These are phyloP conservation scores for Pyricularia grisea DNA, from an alignment of 2,329 filamentous ascomycete species.

Conservation along the genomic window DNA sequence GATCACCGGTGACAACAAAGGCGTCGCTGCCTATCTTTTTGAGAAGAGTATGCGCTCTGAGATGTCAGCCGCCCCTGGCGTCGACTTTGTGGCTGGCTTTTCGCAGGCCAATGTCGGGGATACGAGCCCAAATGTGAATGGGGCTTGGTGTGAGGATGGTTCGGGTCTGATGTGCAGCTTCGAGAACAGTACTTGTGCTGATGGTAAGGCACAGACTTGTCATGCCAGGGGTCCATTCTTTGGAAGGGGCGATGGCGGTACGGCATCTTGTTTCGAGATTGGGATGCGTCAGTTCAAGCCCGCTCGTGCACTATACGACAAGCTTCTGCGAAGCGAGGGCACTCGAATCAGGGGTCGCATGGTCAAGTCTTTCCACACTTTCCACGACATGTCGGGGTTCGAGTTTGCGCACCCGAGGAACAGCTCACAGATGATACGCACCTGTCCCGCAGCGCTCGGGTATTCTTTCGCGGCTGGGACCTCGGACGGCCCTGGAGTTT, in stretches of 20 bases:
- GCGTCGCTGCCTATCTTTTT: slow-evolving; percentile 74
- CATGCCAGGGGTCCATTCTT: slow-evolving; percentile 63
- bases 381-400: slow-evolving; percentile 67
- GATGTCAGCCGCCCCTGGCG: slow-evolving; percentile 42
- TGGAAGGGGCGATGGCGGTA: slow-evolving; percentile 56
- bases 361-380: slow-evolving; percentile 73
- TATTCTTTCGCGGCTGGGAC: slow-evolving; percentile 89
- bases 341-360: slow-evolving; percentile 51
- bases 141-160: slow-evolving; percentile 80
- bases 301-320: slow-evolving; percentile 32
- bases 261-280: slow-evolving; percentile 69
- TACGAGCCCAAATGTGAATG: slow-evolving; percentile 74
- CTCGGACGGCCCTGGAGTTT: slow-evolving; percentile 76
- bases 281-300: slow-evolving; percentile 59
- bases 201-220: slow-evolving; percentile 56
- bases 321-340: slow-evolving; percentile 14
- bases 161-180: slow-evolving; percentile 59
- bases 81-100: slow-evolving; percentile 77
- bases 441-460: slow-evolving; percentile 77
- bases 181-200: slow-evolving; percentile 67
- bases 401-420: slow-evolving; percentile 56
- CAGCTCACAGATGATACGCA: slow-evolving; percentile 53
- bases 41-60: slow-evolving; percentile 57
- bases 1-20: slow-evolving; percentile 87
- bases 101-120: slow-evolving; percentile 88